Conservation (phyloP, 1,284 basidiomycete genomes). For the Puccinia coronata region DNA sequence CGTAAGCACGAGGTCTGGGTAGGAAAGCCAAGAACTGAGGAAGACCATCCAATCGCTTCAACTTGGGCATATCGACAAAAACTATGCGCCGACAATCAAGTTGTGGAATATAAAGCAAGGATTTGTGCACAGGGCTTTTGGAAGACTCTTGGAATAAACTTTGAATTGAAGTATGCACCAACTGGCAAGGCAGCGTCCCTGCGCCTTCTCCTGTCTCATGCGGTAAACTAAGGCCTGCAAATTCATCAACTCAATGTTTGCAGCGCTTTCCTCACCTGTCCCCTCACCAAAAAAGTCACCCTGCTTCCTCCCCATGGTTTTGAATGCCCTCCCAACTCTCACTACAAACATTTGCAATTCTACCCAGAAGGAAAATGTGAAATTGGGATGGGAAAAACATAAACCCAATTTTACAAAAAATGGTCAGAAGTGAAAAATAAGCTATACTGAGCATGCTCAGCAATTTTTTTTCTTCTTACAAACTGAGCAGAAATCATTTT, state of each 20-base stretch:
- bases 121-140: constrained; percentile 50
- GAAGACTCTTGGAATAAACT: constrained; percentile 46
- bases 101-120: no score
- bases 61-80: constrained; percentile 24
- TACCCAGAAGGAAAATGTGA: no score
- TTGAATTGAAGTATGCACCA: constrained; percentile 47
- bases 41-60: background rate
- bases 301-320: background rate
- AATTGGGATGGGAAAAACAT: no score
- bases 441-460: no score
- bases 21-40: background rate
- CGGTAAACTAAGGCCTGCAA: constrained; percentile 14
- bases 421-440: no score
- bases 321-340: background rate
- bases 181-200: no score
- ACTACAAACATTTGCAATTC: no score
- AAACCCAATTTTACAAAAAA: no score
- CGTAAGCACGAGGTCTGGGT: background rate
- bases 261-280: constrained; percentile 48
- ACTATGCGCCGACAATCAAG: background rate
- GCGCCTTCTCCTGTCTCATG: no score
- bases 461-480: no score
- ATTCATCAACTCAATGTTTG: constrained; percentile 48
- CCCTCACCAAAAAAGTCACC: constrained; percentile 11
- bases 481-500: no score